Evolutionary conservation across 495 filamentous ascomycete genomes (phyloP).

Genomic region (Xylaria venustula): DNA sequence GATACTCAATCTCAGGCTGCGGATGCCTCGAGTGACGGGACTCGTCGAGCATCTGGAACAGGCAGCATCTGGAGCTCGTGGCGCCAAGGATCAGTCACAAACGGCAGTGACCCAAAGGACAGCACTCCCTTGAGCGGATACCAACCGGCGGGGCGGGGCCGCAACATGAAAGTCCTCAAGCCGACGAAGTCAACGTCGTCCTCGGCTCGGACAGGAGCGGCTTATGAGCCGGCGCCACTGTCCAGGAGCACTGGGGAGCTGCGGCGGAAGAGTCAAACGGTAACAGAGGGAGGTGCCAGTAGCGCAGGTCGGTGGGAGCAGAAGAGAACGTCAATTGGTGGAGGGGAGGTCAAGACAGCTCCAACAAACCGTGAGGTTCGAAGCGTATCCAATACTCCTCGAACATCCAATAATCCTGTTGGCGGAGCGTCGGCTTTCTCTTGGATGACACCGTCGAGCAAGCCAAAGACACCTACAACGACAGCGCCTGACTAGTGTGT

Average conservation of each 20-base stretch:
- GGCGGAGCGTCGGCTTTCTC: constrained; percentile 93
- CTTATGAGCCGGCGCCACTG: constrained; percentile 44
- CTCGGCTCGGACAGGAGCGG: constrained; percentile 42
- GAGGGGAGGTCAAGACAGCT: constrained; percentile 26
- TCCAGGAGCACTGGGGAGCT: constrained; percentile 36
- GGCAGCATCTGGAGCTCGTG: constrained; percentile 65
- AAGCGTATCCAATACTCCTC: constrained; percentile 34
- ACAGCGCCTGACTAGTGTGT: constrained; percentile 24
- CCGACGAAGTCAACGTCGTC: constrained; percentile 56
- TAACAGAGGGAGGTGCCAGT: constrained; percentile 28
- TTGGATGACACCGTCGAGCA: constrained; percentile 63
- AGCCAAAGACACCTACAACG: constrained; percentile 39
- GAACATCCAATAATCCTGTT: constrained; percentile 69
- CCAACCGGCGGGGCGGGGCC: constrained; percentile 53
- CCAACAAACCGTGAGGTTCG: constrained; percentile 40
- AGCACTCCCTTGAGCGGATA: constrained; percentile 53
- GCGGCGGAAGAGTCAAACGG: constrained; percentile 39
- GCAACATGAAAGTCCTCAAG: constrained; percentile 78
- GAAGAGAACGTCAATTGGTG: constrained; percentile 31
- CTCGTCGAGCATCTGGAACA: constrained; percentile 45
- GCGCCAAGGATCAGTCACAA: constrained; percentile 58
- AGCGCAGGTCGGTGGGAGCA: constrained; percentile 38
- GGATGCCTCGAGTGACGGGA: constrained; percentile 26
- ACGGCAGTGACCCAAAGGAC: constrained; percentile 48
- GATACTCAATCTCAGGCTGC: constrained; percentile 25